Percentiles rank a stretch among this genome's conserved stretches.
These are phyloP conservation scores for Peronospora destructor DNA, from an alignment of 352 stramenopile species.

Conservation along the genomic window DNA sequence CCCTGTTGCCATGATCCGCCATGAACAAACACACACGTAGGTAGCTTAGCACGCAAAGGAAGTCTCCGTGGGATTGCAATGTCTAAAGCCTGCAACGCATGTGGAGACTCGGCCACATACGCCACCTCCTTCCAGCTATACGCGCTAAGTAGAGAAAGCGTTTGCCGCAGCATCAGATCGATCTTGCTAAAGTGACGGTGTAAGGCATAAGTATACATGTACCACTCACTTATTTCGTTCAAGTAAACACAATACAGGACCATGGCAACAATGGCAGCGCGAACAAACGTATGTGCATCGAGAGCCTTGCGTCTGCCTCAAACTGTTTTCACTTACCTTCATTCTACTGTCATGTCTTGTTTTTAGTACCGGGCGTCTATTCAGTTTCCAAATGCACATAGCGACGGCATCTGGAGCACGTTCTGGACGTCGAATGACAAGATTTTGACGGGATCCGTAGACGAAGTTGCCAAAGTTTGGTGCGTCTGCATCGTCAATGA, in stretches of 20 bases:
- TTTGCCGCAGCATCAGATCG: slow-evolving; percentile 24
- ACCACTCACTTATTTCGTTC: background rate
- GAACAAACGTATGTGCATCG: slow-evolving; percentile 22
- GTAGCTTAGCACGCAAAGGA: slow-evolving; percentile 28
- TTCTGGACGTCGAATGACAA: slow-evolving; percentile 85
- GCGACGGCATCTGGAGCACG: slow-evolving; percentile 84
- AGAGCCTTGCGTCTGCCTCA: background rate
- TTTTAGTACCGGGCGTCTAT: slow-evolving; percentile 71
- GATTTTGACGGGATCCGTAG: slow-evolving; percentile 82
- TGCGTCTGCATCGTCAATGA: slow-evolving; percentile 15
- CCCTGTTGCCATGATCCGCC: slow-evolving; percentile 80
- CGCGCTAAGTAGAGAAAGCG: slow-evolving; percentile 24
- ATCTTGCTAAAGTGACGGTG: background rate
- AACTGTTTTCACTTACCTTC: background rate
- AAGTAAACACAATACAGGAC: background rate
- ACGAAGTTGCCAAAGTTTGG: slow-evolving; percentile 84
- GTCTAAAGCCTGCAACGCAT: slow-evolving; percentile 56
- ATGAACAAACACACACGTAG: slow-evolving; percentile 77
- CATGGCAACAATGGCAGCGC: slow-evolving; percentile 14
- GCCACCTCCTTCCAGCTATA: slow-evolving; percentile 67
- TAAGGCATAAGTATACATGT: background rate
- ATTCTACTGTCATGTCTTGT: background rate
- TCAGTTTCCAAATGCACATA: slow-evolving; percentile 79
- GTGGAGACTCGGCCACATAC: slow-evolving; percentile 35
- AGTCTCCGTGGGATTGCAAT: slow-evolving; percentile 45